phyloP scores from a whole-genome alignment of 2,329 filamentous ascomycete species.

The Xylariaceae sp. region DNA sequence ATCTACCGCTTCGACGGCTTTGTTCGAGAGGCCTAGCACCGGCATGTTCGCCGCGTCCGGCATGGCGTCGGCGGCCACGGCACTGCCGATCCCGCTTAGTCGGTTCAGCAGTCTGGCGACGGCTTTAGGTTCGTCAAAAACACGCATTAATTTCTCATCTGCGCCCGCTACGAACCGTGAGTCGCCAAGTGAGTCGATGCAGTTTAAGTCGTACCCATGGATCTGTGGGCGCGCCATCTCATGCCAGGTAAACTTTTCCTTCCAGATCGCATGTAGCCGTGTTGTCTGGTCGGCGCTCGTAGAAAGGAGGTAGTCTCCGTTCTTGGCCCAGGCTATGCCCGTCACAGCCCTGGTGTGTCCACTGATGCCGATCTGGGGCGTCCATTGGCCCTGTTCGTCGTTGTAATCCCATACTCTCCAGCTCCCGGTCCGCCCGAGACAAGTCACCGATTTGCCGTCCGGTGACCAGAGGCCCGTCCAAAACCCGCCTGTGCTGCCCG shows the following conservation, averaged over 20 bases:
- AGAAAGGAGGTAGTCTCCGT: slow-evolving; percentile 79
- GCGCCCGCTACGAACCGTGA: slow-evolving; percentile 87
- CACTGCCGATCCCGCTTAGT: slow-evolving; percentile 57
- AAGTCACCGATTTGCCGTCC: slow-evolving; percentile 67
- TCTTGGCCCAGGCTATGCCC: slow-evolving; percentile 76
- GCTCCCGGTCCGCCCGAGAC: slow-evolving; percentile 84
- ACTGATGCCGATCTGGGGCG: slow-evolving; percentile 69
- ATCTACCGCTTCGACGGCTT: slow-evolving; percentile 65
- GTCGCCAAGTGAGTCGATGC: slow-evolving; percentile 70
- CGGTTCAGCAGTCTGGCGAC: slow-evolving; percentile 69
- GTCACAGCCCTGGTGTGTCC: slow-evolving; percentile 82
- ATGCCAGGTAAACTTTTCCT: slow-evolving; percentile 66
- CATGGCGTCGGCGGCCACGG: slow-evolving; percentile 43
- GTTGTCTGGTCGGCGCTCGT: slow-evolving; percentile 93
- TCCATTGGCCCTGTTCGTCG: slow-evolving; percentile 62
- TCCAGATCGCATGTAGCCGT: slow-evolving; percentile 79
- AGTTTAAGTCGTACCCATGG: slow-evolving; percentile 97
- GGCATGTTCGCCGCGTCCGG: slow-evolving; percentile 93
- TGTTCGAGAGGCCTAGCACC: slow-evolving; percentile 92
- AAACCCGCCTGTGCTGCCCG: slow-evolving; percentile 91
- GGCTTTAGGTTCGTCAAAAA: slow-evolving; percentile 84
- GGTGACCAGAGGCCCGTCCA: slow-evolving; percentile 95
- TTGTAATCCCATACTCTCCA: slow-evolving; percentile 83
- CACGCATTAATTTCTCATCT: slow-evolving; percentile 95
- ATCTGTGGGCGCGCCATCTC: slow-evolving; percentile 95